These are phyloP conservation scores for Suhomyces atakaporum DNA, from an alignment of 1,139 yeast genomes.

Conservation along the genomic window DNA sequence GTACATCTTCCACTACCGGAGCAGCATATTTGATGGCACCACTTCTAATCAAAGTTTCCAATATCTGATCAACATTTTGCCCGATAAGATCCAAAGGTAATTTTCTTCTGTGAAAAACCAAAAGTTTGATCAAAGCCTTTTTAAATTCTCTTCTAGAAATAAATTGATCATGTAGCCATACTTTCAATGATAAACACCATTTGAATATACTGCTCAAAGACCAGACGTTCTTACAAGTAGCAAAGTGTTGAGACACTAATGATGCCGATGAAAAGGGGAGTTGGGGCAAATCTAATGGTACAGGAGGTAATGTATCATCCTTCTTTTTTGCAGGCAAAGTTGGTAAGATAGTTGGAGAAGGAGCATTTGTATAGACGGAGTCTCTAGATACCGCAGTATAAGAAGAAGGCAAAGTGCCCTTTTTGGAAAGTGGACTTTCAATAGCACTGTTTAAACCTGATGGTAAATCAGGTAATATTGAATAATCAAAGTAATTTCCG, in stretches of 20 bases:
- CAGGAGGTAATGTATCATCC: constrained; percentile 44
- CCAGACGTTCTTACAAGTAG: constrained; percentile 40
- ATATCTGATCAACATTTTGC: constrained; percentile 53
- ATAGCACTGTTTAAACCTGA: constrained; percentile 13
- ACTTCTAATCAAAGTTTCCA: constrained; percentile 46
- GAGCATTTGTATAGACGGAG: constrained; percentile 10
- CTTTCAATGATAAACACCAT: constrained; percentile 53
- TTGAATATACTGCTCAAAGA: constrained; percentile 43
- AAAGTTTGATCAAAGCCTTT: constrained; percentile 52
- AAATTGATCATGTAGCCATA: constrained; percentile 53
- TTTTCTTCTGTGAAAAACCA: constrained; percentile 53
- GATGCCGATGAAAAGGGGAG: constrained; percentile 58
- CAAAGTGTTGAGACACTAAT: constrained; percentile 50
- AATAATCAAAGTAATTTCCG: constrained; percentile 39
- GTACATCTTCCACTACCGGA: constrained; percentile 16
- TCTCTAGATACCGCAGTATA: constrained; percentile 10
- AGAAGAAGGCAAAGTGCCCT: constrained; percentile 5
- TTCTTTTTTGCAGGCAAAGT: constrained; percentile 15
- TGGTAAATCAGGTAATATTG: constrained; percentile 46
- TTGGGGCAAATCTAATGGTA: constrained; percentile 57
- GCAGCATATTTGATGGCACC: constrained; percentile 46
- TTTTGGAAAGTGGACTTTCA: constrained; percentile 11
- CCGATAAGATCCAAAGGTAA: constrained; percentile 59
- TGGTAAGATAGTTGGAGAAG: constrained; percentile 9
- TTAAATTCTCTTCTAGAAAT: constrained; percentile 53